Evolutionary conservation across 331 rosid species (phyloP).

Genomic region (Phaseolus coccineus): DNA sequence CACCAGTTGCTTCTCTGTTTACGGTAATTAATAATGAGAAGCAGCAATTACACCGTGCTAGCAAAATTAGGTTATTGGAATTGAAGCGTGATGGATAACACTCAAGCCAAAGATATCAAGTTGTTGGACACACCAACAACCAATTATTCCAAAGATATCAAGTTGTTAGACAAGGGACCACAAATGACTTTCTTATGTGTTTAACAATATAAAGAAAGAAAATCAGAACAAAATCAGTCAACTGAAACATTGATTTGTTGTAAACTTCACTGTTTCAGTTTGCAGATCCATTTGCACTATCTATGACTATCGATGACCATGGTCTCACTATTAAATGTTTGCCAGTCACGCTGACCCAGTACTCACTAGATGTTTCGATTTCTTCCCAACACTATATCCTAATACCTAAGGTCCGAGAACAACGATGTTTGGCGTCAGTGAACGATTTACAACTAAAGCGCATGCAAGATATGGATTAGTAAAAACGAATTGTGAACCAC

Average conservation of each 20-base stretch:
- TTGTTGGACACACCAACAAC: neutral
- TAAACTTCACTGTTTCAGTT: neutral
- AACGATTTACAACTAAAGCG: neutral
- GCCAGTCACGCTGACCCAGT: neutral
- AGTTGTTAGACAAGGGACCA: neutral
- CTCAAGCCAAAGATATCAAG: neutral
- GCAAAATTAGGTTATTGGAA: neutral
- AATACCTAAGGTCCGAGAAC: neutral
- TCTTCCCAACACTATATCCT: neutral
- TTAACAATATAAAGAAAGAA: neutral
- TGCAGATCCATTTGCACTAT: neutral
- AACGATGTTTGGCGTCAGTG: neutral
- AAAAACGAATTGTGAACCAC: slow-evolving; percentile 16
- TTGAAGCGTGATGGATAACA: neutral
- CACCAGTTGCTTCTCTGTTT: neutral
- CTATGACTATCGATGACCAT: neutral
- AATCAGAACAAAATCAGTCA: neutral
- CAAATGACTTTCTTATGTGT: neutral
- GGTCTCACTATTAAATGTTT: neutral
- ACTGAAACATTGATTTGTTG: neutral
- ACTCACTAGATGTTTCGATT: neutral
- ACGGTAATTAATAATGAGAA: neutral
- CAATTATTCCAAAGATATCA: neutral
- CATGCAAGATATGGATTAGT: neutral
- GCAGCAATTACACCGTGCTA: slow-evolving; percentile 2